Evolutionary conservation across 176 grass and related monocot genomes (phyloP).

Genomic region (Tillandsia fasciculata): DNA sequence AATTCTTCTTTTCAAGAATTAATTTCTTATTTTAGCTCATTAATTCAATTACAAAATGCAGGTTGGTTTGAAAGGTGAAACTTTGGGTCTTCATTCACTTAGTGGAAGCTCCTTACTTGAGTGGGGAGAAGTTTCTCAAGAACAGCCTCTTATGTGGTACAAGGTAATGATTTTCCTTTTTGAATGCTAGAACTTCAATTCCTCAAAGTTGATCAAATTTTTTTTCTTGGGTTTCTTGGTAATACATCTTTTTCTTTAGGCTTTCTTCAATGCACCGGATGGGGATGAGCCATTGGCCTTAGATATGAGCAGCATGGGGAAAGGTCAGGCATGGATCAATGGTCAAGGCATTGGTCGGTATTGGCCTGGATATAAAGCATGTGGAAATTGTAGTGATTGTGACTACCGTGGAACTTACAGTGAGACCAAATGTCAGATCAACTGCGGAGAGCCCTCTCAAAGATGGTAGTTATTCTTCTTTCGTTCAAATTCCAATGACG

Average conservation of each 20-base stretch:
- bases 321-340: conserved; percentile 96
- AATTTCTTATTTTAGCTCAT: conserved; percentile 5
- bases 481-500: too few relatives aligned
- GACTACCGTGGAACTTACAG: conserved; percentile 74
- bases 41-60: conserved; percentile 23
- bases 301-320: conserved; percentile 93
- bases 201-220: background rate
- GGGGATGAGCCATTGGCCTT: conserved; percentile 90
- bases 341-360: conserved; percentile 87
- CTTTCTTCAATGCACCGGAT: conserved; percentile 90
- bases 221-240: background rate
- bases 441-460: conserved; percentile 87
- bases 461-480: conserved; percentile 49
- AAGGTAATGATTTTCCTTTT: conserved; percentile 39
- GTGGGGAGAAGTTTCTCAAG: conserved; percentile 71
- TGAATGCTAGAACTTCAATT: background rate
- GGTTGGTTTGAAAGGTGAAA: conserved; percentile 91
- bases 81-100: conserved; percentile 72
- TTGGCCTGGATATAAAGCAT: conserved; percentile 77
- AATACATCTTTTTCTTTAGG: conserved; percentile 17
- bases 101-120: conserved; percentile 82
- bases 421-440: conserved; percentile 80
- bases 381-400: conserved; percentile 55
- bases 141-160: conserved; percentile 88
- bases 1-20: too few relatives aligned